A percentile compares a stretch with the other conserved stretches of the same genome.
Evolutionary conservation across 164 flowering plant species (phyloP).

Genomic region (Cinnamomum chago): DNA sequence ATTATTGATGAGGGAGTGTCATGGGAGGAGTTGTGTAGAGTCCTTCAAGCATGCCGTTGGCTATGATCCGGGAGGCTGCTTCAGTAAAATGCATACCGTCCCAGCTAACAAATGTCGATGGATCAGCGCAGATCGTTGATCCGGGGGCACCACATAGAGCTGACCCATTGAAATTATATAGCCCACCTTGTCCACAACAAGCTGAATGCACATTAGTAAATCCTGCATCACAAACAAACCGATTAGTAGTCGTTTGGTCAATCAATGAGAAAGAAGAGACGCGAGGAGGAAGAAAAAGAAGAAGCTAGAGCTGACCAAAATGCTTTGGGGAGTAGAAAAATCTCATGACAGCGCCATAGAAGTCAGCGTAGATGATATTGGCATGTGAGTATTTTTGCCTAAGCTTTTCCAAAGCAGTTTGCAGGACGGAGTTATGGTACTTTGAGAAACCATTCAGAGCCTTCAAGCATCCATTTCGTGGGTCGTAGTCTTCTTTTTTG

Average conservation of each 20-base stretch:
- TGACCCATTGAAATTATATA: slow-evolving; percentile 42
- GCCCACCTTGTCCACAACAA: slow-evolving; percentile 3
- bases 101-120: slow-evolving; percentile 41
- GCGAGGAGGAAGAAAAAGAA: background rate
- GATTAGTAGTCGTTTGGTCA: background rate
- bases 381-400: slow-evolving; percentile 34
- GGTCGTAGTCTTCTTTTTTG: slow-evolving; percentile 33
- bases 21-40: background rate
- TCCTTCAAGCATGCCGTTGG: slow-evolving; percentile 11
- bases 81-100: slow-evolving; percentile 66
- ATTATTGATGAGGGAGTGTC: background rate
- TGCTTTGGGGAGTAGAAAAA: slow-evolving; percentile 25
- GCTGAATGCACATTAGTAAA: background rate
- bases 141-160: slow-evolving; percentile 43
- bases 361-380: slow-evolving; percentile 49
- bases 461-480: slow-evolving; percentile 39
- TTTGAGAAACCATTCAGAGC: slow-evolving; percentile 32
- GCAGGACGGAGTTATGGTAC: slow-evolving; percentile 42
- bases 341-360: slow-evolving; percentile 34
- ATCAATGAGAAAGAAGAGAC: background rate
- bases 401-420: slow-evolving; percentile 24
- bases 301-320: slow-evolving; percentile 23
- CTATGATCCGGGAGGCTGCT: slow-evolving; percentile 36
- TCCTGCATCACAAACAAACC: background rate
- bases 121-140: slow-evolving; percentile 32